Base-by-base conservation (phyloP, 495 filamentous ascomycete genomes). In the Trichocladium antarcticum region DNA sequence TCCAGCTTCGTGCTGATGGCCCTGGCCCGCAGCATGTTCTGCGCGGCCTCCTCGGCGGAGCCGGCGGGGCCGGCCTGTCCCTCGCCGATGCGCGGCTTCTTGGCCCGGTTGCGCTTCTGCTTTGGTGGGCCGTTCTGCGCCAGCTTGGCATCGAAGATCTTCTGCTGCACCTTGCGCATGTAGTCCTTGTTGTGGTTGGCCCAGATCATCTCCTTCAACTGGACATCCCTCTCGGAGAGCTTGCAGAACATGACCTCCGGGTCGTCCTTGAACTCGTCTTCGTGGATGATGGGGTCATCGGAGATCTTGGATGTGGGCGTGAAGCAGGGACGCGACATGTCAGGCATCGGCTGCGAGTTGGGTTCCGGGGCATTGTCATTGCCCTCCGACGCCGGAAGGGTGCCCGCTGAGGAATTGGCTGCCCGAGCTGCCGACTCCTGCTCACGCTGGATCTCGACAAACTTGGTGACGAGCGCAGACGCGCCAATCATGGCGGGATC, bases 181-280 rank as follows among this genome's bases (percentile, higher is more conserved):
- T 85, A 98, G 45, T 90, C 85, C 57, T 87, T 84, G 65, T 97
- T 96, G 55, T 86, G 79, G 50, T 89, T 84, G n/a, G 88, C 76
- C 92, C 92, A 98, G 45, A 97, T 85, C 37, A 74, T 72, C 62
- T 94, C 87, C 59, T 95, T 95, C 53, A 89, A 72, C 5, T 74
- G 73, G 2, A 79, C 71, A 64, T 97, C 90, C 2, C 70, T 70
- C 6, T 77, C 72, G 0, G 71, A 70, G n/a, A 96, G 75, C 35
- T 84, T 61, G 64, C 87, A 94, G 53, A 82, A 78, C 45, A 68
- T 60, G 19, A 97, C 85, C 64, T 98, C 92, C 0, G 84, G 84
- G 53, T 90, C 85, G 55, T 94, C 78, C 4, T 78, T 84, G 57
- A 96, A 95, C 62, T 95, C 90, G 24, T 78, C 69, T 22, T 80